A percentile compares a stretch with the other conserved stretches of the same genome.
Evolutionary conservation across 208 protist genomes (phyloP).

Genomic region (Trypanosoma melophagium): DNA sequence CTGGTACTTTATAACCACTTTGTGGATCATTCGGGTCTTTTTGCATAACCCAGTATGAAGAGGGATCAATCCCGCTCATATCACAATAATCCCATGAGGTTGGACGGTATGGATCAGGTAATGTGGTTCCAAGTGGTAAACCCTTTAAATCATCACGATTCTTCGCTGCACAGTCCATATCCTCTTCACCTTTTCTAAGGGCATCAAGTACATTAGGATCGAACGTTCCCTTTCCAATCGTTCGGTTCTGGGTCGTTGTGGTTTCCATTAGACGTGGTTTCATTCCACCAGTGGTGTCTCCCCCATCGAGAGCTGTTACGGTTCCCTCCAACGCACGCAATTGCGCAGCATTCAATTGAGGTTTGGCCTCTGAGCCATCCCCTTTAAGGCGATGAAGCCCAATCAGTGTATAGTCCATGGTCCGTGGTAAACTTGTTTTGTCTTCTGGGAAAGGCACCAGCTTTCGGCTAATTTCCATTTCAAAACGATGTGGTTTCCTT

Average conservation of each 20-base stretch:
- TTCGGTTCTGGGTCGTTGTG: slow-evolving; percentile 61
- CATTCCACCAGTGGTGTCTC: slow-evolving; percentile 5
- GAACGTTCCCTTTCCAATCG: slow-evolving; percentile 53
- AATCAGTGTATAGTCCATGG: slow-evolving; percentile 62
- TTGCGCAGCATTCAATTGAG: slow-evolving; percentile 67
- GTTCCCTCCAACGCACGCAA: slow-evolving; percentile 38
- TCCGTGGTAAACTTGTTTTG: slow-evolving; percentile 74
- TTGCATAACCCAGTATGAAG: slow-evolving; percentile 67
- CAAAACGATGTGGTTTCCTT: slow-evolving; percentile 70
- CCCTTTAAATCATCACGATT: slow-evolving; percentile 47
- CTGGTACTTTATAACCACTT: slow-evolving; percentile 33
- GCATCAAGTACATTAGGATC: slow-evolving; percentile 62
- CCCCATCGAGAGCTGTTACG: background rate
- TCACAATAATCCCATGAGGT: slow-evolving; percentile 89
- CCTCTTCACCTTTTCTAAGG: slow-evolving; percentile 45
- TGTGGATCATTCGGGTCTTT: slow-evolving; percentile 30
- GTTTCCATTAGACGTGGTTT: slow-evolving; percentile 72
- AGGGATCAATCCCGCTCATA: slow-evolving; percentile 70
- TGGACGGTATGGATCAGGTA: slow-evolving; percentile 67
- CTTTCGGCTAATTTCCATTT: slow-evolving; percentile 80
- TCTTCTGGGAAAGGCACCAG: slow-evolving; percentile 79
- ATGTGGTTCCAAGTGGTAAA: slow-evolving; percentile 42
- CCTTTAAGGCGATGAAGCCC: slow-evolving; percentile 65
- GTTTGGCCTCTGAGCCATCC: slow-evolving; percentile 38
- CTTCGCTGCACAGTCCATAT: slow-evolving; percentile 38